phyloP scores from a whole-genome alignment of 2,329 filamentous ascomycete species.

The Trichoderma atrobrunneum region DNA sequence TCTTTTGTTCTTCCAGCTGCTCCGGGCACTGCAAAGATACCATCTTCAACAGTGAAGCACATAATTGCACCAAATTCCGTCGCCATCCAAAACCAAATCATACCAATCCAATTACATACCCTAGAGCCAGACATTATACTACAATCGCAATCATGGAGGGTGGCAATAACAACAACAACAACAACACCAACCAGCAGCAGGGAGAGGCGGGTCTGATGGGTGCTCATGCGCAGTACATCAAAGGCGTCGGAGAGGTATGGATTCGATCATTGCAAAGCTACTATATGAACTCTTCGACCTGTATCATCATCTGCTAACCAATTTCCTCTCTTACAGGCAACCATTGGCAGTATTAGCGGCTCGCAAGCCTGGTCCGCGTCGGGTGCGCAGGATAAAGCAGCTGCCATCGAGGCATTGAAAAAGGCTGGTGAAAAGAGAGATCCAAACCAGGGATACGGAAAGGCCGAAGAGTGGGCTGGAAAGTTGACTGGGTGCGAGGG shows the following conservation, averaged over 20 bases:
- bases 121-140: not conserved
- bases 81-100: not conserved
- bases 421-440: slow-evolving; percentile 56
- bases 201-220: slow-evolving; percentile 55
- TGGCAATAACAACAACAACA: slow-evolving; percentile 26
- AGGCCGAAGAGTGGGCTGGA: slow-evolving; percentile 62
- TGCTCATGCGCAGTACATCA: slow-evolving; percentile 65
- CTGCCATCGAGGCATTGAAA: slow-evolving; percentile 62
- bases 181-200: slow-evolving; percentile 35
- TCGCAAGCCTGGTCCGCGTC: slow-evolving; percentile 62
- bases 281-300: too few species aligned
- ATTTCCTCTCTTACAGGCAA: slow-evolving; percentile 39
- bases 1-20: not conserved
- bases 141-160: slow-evolving; percentile 28
- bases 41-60: too few species aligned
- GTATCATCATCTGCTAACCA: not conserved
- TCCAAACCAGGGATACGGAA: slow-evolving; percentile 56
- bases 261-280: too few species aligned
- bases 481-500: slow-evolving; percentile 65
- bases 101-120: not conserved
- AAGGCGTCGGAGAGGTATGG: slow-evolving; percentile 62
- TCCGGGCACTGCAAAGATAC: not conserved
- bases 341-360: slow-evolving; percentile 60
- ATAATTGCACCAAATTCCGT: not conserved
- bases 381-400: slow-evolving; percentile 62